A percentile compares a stretch with the other conserved stretches of the same genome.
phyloP scores from a whole-genome alignment of 2,329 filamentous ascomycete genomes.

The Huntiella savannae region DNA sequence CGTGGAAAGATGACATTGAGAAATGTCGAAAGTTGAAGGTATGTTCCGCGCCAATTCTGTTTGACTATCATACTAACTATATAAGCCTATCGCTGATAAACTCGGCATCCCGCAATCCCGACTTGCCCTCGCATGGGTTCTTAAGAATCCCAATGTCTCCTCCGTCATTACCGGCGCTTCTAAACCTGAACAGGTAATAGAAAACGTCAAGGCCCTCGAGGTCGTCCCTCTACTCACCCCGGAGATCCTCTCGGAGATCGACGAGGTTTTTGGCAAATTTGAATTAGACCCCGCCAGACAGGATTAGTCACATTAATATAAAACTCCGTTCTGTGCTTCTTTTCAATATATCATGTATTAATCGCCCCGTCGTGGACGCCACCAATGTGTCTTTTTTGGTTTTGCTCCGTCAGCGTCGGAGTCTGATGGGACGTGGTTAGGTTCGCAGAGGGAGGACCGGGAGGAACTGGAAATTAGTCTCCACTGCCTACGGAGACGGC shows the following conservation, averaged over 20 bases:
- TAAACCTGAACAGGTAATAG: constrained; percentile 30
- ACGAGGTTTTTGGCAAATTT: constrained; percentile 21
- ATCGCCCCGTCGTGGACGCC: too few relatives aligned
- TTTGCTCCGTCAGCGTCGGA: too few relatives aligned
- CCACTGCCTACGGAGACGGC: too few relatives aligned
- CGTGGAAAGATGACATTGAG: constrained; percentile 32
- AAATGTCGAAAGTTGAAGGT: constrained; percentile 23
- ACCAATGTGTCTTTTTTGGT: too few relatives aligned
- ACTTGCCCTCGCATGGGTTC: constrained; percentile 32
- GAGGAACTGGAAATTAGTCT: too few relatives aligned
- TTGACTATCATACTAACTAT: neutral
- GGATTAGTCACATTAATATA: constrained; percentile 1
- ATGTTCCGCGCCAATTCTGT: neutral
- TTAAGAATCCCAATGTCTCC: constrained; percentile 34
- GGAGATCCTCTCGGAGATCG: constrained; percentile 31
- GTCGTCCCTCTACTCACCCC: constrained; percentile 29
- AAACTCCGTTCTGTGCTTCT: too few relatives aligned
- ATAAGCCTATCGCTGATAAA: constrained; percentile 32
- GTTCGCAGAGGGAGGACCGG: too few relatives aligned
- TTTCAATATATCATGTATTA: too few relatives aligned
- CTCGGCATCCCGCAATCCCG: constrained; percentile 33
- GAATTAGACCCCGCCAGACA: constrained; percentile 10
- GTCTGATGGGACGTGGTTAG: too few relatives aligned
- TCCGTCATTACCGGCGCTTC: constrained; percentile 34
- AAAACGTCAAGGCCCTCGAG: constrained; percentile 29